Conservation (phyloP, 2,329 filamentous ascomycete genomes). For the Epichloe amarillans region DNA sequence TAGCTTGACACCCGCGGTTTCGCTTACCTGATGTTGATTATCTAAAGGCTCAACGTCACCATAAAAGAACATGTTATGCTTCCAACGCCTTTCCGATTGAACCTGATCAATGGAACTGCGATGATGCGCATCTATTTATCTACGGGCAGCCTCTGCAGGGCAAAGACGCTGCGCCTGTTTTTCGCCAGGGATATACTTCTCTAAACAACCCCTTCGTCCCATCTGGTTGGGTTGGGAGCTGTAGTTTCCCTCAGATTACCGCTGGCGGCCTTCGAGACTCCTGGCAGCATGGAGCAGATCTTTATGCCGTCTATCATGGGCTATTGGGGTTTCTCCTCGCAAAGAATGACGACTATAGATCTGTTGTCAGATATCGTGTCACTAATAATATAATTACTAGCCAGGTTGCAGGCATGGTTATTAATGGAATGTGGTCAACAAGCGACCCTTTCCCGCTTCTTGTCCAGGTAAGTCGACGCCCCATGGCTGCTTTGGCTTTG, state of each 20-base stretch:
- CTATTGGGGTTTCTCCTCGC: conserved; percentile 54
- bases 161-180: conserved; percentile 38
- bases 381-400: conserved; percentile 75
- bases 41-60: conserved; percentile 60
- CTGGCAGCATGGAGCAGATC: conserved; percentile 61
- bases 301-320: conserved; percentile 63
- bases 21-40: no score
- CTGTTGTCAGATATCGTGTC: conserved; percentile 50
- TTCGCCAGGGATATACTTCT: conserved; percentile 52
- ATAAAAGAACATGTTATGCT: conserved; percentile 73
- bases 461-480: conserved; percentile 23
- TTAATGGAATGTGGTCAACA: conserved; percentile 53
- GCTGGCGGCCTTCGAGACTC: conserved; percentile 58
- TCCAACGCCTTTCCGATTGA: conserved; percentile 66
- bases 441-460: conserved; percentile 30
- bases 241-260: conserved; percentile 74
- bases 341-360: conserved; percentile 26
- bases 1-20: no score
- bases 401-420: conserved; percentile 64
- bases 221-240: conserved; percentile 57
- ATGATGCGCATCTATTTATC: conserved; percentile 56
- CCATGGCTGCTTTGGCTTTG: background rate
- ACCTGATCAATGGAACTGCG: conserved; percentile 58
- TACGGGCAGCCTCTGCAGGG: conserved; percentile 46
- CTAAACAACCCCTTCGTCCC: conserved; percentile 53